phyloP scores from a whole-genome alignment of 2,329 filamentous ascomycete genomes.

The Thielaviopsis ethacetica region DNA sequence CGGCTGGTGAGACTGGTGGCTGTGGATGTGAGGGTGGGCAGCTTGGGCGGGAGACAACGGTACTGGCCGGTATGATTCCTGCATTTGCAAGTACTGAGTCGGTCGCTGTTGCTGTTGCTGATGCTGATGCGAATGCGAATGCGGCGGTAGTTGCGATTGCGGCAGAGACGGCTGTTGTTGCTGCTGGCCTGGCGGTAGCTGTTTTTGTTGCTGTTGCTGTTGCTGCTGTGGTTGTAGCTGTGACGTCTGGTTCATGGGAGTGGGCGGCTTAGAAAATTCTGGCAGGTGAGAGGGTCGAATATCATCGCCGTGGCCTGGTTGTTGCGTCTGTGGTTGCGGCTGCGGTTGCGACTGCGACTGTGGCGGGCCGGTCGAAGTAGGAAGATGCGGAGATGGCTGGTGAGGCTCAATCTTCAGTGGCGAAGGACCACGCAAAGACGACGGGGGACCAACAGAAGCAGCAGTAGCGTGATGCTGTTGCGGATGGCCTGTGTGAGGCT shows the following conservation, averaged over 20 bases:
- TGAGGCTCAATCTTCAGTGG: constrained; percentile 1
- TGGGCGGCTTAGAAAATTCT: not conserved
- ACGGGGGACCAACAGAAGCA: constrained; percentile 7
- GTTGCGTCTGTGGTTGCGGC: not conserved
- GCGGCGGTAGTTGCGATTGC: not conserved
- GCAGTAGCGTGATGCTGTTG: not conserved
- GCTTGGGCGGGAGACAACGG: constrained; percentile 14
- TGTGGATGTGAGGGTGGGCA: constrained; percentile 25
- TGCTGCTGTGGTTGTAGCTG: not conserved
- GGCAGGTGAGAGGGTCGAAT: not conserved
- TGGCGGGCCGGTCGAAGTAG: not conserved
- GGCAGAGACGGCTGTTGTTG: not conserved
- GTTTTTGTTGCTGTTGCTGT: not conserved
- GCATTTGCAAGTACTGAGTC: constrained; percentile 23
- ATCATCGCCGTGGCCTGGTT: not conserved
- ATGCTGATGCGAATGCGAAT: not conserved
- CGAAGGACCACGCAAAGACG: not conserved
- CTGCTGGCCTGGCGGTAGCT: too few relatives aligned
- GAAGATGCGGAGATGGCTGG: constrained; percentile 1
- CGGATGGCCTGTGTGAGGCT: constrained; percentile 7
- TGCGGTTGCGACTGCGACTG: not conserved
- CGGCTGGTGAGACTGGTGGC: constrained; percentile 22
- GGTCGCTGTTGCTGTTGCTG: not conserved
- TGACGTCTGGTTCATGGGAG: not conserved
- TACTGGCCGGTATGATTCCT: constrained; percentile 33